Percentiles rank a stretch among this genome's conserved stretches.
Conservation (phyloP, 192 early-diverging fungal genomes). For the Coemansia nantahalensis region DNA sequence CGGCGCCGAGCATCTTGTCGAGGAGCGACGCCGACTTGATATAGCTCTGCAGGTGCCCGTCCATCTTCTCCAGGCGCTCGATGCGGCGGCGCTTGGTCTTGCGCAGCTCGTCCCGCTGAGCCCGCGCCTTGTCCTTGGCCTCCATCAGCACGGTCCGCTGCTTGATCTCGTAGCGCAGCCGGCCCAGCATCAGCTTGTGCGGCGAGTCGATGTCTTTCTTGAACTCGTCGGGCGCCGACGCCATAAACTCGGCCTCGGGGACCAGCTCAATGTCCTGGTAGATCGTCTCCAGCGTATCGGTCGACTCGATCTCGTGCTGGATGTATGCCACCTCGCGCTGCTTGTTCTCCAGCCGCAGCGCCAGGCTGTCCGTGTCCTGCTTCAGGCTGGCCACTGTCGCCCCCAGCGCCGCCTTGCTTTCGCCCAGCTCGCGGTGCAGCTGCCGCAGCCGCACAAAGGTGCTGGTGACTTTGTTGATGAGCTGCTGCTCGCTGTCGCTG, state of each 20-base stretch:
- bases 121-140: conserved; percentile 11
- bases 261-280: conserved; percentile 46
- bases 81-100: conserved; percentile 33
- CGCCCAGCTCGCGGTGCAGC: conserved; percentile 38
- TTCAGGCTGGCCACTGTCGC: conserved; percentile 28
- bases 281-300: conserved; percentile 43
- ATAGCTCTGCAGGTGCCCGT: conserved; percentile 30
- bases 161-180: conserved; percentile 45
- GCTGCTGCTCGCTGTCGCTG: conserved; percentile 11
- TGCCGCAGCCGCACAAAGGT: conserved; percentile 35
- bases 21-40: conserved; percentile 32
- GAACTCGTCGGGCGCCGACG: conserved; percentile 29
- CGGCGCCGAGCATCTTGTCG: conserved; percentile 17
- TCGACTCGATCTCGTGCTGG: conserved; percentile 39
- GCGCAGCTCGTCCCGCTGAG: conserved; percentile 34
- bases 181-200: conserved; percentile 50
- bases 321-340: conserved; percentile 33
- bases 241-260: conserved; percentile 28
- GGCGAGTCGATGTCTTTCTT: conserved; percentile 20
- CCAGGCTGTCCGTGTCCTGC: conserved; percentile 30
- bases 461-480: conserved; percentile 22
- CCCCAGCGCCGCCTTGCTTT: conserved; percentile 21
- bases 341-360: conserved; percentile 37
- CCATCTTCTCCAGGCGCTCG: conserved; percentile 45
- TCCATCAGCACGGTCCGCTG: conserved; percentile 36